phyloP scores from a whole-genome alignment of 805 yeast species.

The Starmerella tilneyi region DNA sequence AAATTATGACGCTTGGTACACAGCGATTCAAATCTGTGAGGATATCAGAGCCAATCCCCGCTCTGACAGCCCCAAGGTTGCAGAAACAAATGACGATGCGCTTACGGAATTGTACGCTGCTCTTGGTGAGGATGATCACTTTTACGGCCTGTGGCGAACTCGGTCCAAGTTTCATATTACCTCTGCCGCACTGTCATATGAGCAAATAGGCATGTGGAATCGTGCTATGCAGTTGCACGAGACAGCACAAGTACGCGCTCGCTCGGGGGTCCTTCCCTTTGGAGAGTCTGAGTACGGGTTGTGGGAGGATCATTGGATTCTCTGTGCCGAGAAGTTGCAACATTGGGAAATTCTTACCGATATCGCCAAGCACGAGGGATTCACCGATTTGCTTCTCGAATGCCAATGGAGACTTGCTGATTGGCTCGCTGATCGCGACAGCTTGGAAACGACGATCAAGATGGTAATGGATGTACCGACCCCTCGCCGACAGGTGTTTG shows the following conservation, averaged over 20 bases:
- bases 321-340: constrained; percentile 92
- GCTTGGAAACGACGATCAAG: constrained; percentile 85
- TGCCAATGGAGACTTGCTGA: constrained; percentile 99
- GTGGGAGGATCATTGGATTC: constrained; percentile 99
- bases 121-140: constrained; percentile 90
- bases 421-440: constrained; percentile 92
- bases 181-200: constrained; percentile 82
- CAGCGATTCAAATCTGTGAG: constrained; percentile 76
- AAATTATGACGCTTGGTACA: constrained; percentile 84
- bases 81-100: constrained; percentile 83
- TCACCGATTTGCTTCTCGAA: constrained; percentile 86
- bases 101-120: constrained; percentile 78
- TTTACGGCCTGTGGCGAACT: constrained; percentile 95
- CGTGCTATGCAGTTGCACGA: constrained; percentile 90
- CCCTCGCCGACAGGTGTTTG: constrained; percentile 90
- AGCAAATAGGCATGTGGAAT: constrained; percentile 91
- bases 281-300: constrained; percentile 89
- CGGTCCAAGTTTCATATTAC: constrained; percentile 92
- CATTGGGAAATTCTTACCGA: constrained; percentile 98
- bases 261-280: constrained; percentile 90
- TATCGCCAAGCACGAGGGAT: constrained; percentile 94
- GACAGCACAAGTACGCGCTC: constrained; percentile 90
- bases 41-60: constrained; percentile 49
- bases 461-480: constrained; percentile 98
- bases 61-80: constrained; percentile 60